Evolutionary conservation across 1,284 basidiomycete genomes (phyloP), one percentile per base, ranked within the genome.

Genomic region (Ustilago sp.): DNA sequence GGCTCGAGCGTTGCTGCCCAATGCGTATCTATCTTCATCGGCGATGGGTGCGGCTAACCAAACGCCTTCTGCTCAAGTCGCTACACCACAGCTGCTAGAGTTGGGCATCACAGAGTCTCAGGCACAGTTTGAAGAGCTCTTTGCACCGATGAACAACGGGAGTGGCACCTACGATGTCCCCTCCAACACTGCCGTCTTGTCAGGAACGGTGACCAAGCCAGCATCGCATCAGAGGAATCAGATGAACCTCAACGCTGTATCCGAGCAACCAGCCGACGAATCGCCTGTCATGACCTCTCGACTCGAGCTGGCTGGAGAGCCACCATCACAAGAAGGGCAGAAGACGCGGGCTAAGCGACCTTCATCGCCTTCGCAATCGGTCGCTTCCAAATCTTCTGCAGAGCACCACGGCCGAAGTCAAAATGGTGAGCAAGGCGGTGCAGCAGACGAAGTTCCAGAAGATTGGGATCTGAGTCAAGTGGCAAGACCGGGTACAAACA

Each of bases 211-310:
- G 36, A 74, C 59, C 59, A 74, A 71, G 58, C 75, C 75, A 19
- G 75, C 75, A 3, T 63, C 70, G 32, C 70, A 73, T n/a, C 75
- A 77, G 47, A 39, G 71, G 47, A 67, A 71, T 35, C 75, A 74
- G 64, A 77, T 70, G 70, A 67, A 73, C 35, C 68, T 77, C 19
- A 77, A 74, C 41, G 67, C 68, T 1, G 75, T 77, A 9, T 67
- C 63, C 17, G 75, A 77, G 53, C 70, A 70, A 50, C 71, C 75
- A 39, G 67, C 71, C 1, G 75, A 70, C 52, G 75, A 77, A 32
- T 74, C 75, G 15, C 71, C 75, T 12, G 67, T 70, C 38, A 63
- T 77, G 64, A 23, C 63, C 28, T 53, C 52, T 4, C 36, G 59
- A n/a, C 57, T 57, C 2, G 51, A 55, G 53, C 32, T 73, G 61